Percentiles rank a stretch among this genome's conserved stretches.
Conservation (phyloP, 257 asterid species). For the Fraxinus excelsior region DNA sequence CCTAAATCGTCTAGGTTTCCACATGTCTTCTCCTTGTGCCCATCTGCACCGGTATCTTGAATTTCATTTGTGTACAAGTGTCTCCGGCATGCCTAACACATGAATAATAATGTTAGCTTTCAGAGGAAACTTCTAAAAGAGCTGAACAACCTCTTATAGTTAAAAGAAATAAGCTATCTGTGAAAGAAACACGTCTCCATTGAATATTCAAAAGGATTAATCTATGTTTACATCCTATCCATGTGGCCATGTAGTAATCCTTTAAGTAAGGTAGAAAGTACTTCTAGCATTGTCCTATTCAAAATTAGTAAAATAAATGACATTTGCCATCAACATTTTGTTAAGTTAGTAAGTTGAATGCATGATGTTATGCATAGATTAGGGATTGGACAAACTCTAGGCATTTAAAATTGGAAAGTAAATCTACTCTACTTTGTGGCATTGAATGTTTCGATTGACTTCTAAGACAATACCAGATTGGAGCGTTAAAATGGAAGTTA, state of each 20-base stretch:
- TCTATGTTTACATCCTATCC: too few relatives aligned
- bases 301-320: too few relatives aligned
- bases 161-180: not conserved
- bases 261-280: too few relatives aligned
- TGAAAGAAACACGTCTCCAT: not conserved
- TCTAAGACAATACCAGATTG: not conserved
- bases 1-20: slow-evolving; percentile 28
- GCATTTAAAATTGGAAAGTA: too few relatives aligned
- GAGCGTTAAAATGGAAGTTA: not conserved
- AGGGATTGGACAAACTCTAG: not conserved
- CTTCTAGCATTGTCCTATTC: too few relatives aligned
- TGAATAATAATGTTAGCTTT: slow-evolving; percentile 16
- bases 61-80: slow-evolving; percentile 50
- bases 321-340: not conserved
- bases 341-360: not conserved
- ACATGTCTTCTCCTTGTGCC: slow-evolving; percentile 22
- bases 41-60: slow-evolving; percentile 34
- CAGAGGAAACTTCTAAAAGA: not conserved
- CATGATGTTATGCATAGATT: not conserved
- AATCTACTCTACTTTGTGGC: too few relatives aligned
- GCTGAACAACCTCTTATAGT: not conserved
- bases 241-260: too few relatives aligned
- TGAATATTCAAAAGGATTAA: not conserved
- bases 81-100: slow-evolving; percentile 64
- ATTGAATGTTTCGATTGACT: not conserved